Percentiles rank a stretch among this genome's conserved stretches.
These are phyloP conservation scores for Calocybe cyanea DNA, from an alignment of 768 basidiomycete genomes.

Conservation along the genomic window DNA sequence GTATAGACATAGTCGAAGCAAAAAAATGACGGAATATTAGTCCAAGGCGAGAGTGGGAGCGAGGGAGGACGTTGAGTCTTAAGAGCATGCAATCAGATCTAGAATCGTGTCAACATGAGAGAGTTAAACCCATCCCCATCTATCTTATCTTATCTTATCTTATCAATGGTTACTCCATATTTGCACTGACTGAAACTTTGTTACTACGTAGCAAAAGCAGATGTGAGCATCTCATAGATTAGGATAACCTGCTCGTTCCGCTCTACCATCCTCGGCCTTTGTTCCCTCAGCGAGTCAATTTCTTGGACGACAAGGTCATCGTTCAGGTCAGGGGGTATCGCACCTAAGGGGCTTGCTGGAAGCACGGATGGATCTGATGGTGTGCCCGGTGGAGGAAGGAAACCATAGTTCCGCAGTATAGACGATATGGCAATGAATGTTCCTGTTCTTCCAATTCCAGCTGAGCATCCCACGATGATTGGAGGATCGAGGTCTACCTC, in stretches of 20 bases:
- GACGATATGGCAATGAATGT: slow-evolving; percentile 81
- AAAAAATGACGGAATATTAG: slow-evolving; percentile 28
- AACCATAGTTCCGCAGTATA: slow-evolving; percentile 58
- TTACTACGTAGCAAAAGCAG: slow-evolving; percentile 18
- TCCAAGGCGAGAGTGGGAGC: slow-evolving; percentile 4
- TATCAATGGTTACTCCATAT: too few relatives aligned
- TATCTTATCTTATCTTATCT: not conserved
- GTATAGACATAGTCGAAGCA: slow-evolving; percentile 44
- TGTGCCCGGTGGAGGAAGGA: slow-evolving; percentile 35
- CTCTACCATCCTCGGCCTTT: slow-evolving; percentile 81
- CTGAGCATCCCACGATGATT: slow-evolving; percentile 80
- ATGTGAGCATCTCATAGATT: slow-evolving; percentile 57
- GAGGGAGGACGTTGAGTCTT: slow-evolving; percentile 5
- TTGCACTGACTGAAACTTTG: too few relatives aligned
- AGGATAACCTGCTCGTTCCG: slow-evolving; percentile 58
- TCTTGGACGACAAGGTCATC: slow-evolving; percentile 66
- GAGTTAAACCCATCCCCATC: too few relatives aligned
- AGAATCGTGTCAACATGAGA: too few relatives aligned
- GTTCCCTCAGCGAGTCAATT: slow-evolving; percentile 76
- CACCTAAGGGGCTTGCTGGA: slow-evolving; percentile 53
- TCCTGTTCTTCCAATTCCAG: slow-evolving; percentile 85
- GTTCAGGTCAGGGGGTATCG: slow-evolving; percentile 41
- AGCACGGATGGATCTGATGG: slow-evolving; percentile 29
- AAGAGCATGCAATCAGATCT: slow-evolving; percentile 5
- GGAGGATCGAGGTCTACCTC: slow-evolving; percentile 62